Percentiles rank a stretch among this genome's conserved stretches.
Conservation (phyloP, 768 basidiomycete genomes). For the Gelatoporia subvermispora region DNA sequence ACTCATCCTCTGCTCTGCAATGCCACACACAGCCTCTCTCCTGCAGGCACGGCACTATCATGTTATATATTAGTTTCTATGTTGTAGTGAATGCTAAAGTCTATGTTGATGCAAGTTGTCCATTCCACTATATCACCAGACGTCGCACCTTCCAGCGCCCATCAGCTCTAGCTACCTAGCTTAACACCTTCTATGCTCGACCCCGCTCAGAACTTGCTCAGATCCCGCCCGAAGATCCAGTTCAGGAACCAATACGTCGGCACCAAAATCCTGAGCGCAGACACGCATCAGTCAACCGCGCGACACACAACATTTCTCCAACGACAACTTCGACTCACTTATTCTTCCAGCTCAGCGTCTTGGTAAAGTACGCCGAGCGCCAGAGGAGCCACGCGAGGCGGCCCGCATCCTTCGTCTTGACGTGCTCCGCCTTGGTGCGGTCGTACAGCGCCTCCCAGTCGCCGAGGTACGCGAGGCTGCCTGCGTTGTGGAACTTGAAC, state of each 20-base stretch:
- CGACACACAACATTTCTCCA: background rate
- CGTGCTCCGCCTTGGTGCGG: slow-evolving; percentile 43
- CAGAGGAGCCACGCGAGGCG: slow-evolving; percentile 75
- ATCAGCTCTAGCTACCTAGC: no score
- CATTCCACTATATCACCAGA: no score
- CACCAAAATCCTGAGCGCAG: slow-evolving; percentile 48
- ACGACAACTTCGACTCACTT: slow-evolving; percentile 49
- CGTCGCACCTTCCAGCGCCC: no score
- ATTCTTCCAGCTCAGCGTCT: slow-evolving; percentile 68
- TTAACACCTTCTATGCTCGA: no score
- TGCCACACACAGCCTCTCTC: no score
- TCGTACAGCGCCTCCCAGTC: slow-evolving; percentile 82
- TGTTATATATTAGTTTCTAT: no score
- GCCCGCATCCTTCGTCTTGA: slow-evolving; percentile 53
- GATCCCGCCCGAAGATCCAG: slow-evolving; percentile 75
- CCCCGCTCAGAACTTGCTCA: slow-evolving; percentile 63
- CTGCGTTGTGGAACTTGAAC: slow-evolving; percentile 69
- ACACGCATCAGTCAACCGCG: slow-evolving; percentile 3
- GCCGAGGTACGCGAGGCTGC: slow-evolving; percentile 78
- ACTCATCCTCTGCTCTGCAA: no score
- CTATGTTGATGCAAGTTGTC: no score
- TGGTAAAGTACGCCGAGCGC: slow-evolving; percentile 78
- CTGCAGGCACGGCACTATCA: no score
- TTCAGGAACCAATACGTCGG: slow-evolving; percentile 73
- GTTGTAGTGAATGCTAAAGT: no score